A percentile compares a stretch with the other conserved stretches of the same genome.
Evolutionary conservation across 176 grass and related monocot species (phyloP).

Genomic region (Echinochloa phyllopogon): DNA sequence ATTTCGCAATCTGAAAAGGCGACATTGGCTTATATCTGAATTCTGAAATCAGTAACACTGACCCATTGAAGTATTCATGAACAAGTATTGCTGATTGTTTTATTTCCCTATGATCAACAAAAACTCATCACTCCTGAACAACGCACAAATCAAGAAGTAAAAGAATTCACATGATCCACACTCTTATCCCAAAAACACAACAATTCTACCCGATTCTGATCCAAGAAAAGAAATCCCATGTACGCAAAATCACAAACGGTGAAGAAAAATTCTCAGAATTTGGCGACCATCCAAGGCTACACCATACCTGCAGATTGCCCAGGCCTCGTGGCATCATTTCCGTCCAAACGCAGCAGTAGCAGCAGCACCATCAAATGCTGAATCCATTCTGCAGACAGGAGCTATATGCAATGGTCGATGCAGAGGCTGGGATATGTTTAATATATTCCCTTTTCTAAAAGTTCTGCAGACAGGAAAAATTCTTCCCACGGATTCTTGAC

Average conservation of each 20-base stretch:
- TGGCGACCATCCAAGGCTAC: neutral
- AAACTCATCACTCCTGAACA: neutral
- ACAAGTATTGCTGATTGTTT: neutral
- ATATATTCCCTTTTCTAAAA: too few relatives aligned
- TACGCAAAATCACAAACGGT: neutral
- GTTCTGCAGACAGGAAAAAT: conserved; percentile 28
- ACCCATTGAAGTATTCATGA: neutral
- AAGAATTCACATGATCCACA: conserved; percentile 7
- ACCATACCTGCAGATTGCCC: conserved; percentile 38
- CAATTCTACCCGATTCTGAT: neutral
- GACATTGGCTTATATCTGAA: neutral
- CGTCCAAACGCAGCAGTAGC: neutral
- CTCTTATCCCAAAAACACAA: neutral
- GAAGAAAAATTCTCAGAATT: neutral
- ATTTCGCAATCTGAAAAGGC: conserved; percentile 8
- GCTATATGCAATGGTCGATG: too few relatives aligned
- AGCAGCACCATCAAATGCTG: conserved; percentile 16
- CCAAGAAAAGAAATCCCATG: conserved; percentile 16
- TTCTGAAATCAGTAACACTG: neutral
- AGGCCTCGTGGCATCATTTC: conserved; percentile 22
- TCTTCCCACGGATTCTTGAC: neutral
- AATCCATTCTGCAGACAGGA: conserved; percentile 45
- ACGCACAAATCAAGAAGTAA: conserved; percentile 4
- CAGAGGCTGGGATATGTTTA: too few relatives aligned
- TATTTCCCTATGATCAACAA: neutral